Percentiles rank a stretch among this genome's conserved stretches.
Evolutionary conservation across 768 basidiomycete species (phyloP).

Genomic region (Pisolithus marmoratus): DNA sequence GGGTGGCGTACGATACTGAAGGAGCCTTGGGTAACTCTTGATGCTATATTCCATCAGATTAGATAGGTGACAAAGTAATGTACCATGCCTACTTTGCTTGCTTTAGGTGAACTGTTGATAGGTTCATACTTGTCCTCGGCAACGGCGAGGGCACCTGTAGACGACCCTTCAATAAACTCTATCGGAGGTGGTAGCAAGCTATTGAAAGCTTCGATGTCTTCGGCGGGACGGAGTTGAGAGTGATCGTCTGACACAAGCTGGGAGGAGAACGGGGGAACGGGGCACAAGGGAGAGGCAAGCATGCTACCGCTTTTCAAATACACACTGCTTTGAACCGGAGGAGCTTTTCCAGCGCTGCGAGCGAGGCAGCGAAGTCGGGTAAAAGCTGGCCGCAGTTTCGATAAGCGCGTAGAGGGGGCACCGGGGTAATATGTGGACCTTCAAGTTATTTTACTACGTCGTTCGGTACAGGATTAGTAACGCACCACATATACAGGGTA

Average conservation of each 20-base stretch:
- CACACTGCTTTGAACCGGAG: slow-evolving; percentile 2
- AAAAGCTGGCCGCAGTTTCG: slow-evolving; percentile 10
- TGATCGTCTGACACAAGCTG: slow-evolving; percentile 46
- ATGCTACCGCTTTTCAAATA: slow-evolving; percentile 34
- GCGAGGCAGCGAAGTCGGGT: slow-evolving; percentile 9
- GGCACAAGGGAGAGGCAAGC: slow-evolving; percentile 63
- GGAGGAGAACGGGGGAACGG: slow-evolving; percentile 45
- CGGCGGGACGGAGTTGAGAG: slow-evolving; percentile 56
- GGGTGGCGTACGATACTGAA: slow-evolving; percentile 19
- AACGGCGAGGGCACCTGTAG: slow-evolving; percentile 65
- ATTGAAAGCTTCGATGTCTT: slow-evolving; percentile 71
- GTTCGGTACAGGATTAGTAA: not conserved
- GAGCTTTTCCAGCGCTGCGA: slow-evolving; percentile 3
- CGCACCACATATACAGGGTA: not conserved
- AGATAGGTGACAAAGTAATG: slow-evolving; percentile 1
- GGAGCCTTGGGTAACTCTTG: slow-evolving; percentile 20
- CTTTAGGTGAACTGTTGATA: slow-evolving; percentile 64
- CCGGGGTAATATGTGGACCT: not conserved
- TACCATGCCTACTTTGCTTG: slow-evolving; percentile 39
- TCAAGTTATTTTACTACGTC: too few species aligned
- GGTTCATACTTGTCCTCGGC: slow-evolving; percentile 76
- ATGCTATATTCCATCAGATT: slow-evolving; percentile 4
- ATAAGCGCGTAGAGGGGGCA: slow-evolving; percentile 2
- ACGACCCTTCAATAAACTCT: slow-evolving; percentile 82
- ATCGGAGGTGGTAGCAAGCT: slow-evolving; percentile 74